Evolutionary conservation across 2,329 filamentous ascomycete species (phyloP).

Genomic region (Coniochaeta sp.): DNA sequence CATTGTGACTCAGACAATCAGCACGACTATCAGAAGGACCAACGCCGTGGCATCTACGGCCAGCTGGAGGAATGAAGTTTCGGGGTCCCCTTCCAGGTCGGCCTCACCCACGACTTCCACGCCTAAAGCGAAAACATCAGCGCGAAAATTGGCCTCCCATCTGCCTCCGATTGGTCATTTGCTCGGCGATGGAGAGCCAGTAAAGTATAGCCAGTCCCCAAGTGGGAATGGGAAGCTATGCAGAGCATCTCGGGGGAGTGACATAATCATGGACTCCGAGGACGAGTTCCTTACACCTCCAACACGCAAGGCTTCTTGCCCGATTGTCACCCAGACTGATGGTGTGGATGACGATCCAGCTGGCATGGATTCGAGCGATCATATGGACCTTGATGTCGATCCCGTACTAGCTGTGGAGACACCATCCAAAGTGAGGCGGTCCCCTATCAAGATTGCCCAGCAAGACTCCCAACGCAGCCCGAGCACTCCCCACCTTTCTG

Average conservation of each 20-base stretch:
- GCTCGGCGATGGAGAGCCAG: neutral
- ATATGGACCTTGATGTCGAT: conserved; percentile 2
- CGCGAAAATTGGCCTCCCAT: neutral
- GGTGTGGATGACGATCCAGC: conserved; percentile 4
- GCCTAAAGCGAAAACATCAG: neutral
- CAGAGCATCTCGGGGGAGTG: conserved; percentile 12
- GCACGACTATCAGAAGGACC: conserved; percentile 9
- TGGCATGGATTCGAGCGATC: conserved; percentile 6
- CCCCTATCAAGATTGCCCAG: neutral
- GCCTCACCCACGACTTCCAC: neutral
- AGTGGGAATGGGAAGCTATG: conserved; percentile 6
- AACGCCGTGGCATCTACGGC: conserved; percentile 2
- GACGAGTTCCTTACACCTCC: conserved; percentile 43
- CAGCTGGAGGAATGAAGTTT: neutral
- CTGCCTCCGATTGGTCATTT: neutral
- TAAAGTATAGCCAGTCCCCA: neutral
- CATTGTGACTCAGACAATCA: conserved; percentile 14
- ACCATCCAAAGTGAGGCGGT: neutral
- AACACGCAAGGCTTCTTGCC: conserved; percentile 23
- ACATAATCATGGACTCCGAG: conserved; percentile 48
- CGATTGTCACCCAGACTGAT: conserved; percentile 12
- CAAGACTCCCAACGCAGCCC: neutral
- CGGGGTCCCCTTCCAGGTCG: neutral
- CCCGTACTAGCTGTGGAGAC: neutral
- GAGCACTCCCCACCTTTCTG: neutral